Evolutionary conservation across 2,329 filamentous ascomycete species (phyloP).

Genomic region (Biscogniauxia sp.): DNA sequence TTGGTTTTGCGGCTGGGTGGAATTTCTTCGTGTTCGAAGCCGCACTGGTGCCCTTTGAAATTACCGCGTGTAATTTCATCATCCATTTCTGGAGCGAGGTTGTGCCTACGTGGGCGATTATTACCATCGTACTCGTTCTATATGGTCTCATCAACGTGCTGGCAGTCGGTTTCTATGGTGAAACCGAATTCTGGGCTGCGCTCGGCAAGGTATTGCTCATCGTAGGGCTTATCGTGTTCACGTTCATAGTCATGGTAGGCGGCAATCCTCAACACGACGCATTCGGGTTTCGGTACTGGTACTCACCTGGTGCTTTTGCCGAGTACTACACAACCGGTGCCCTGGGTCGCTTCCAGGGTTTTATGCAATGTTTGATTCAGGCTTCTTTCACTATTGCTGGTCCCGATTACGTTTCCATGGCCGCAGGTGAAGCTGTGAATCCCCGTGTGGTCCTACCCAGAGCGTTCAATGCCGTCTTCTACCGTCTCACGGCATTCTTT

Average conservation of each 20-base stretch:
- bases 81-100: conserved; percentile 62
- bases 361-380: conserved; percentile 71
- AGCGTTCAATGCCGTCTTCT: conserved; percentile 77
- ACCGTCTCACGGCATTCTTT: conserved; percentile 73
- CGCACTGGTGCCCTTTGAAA: conserved; percentile 64
- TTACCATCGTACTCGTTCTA: conserved; percentile 56
- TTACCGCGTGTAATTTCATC: conserved; percentile 63
- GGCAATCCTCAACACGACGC: conserved; percentile 71
- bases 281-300: conserved; percentile 71
- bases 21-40: conserved; percentile 74
- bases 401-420: conserved; percentile 59
- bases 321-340: conserved; percentile 61
- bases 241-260: conserved; percentile 79
- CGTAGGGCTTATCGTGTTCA: conserved; percentile 69
- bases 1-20: conserved; percentile 71
- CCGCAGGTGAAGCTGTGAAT: conserved; percentile 69
- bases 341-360: conserved; percentile 72
- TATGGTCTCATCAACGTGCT: conserved; percentile 65
- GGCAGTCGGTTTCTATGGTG: conserved; percentile 72
- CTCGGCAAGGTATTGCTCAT: conserved; percentile 71
- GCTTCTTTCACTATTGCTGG: conserved; percentile 65
- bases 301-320: conserved; percentile 67
- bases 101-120: conserved; percentile 59
- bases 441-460: conserved; percentile 67
- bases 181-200: conserved; percentile 74